Base-by-base conservation (phyloP, 805 yeast species). In the Zygosaccharomyces pseudorouxii region DNA sequence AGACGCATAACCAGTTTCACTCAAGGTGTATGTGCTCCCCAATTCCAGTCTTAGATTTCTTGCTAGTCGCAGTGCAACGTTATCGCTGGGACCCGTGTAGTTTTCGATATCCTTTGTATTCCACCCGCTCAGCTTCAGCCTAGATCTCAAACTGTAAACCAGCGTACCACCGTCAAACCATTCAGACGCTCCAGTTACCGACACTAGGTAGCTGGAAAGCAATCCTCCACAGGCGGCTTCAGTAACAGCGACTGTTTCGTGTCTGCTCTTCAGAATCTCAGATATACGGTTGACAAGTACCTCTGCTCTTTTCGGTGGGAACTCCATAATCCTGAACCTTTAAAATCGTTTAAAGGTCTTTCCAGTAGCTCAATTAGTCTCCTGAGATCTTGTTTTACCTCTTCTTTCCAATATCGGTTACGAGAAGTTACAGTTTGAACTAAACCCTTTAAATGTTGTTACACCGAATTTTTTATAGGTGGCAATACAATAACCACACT, bases 181-280 rank as follows among this genome's bases (percentile, higher is more conserved):
- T 50, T 75, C 70, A 8, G 93, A 84, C 0, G 96, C 96, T 3
- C 96, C 96, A 0, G 95, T 90, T 3, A 86, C 80, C 1, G 92
- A 78, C 5, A 89, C 89, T 18, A 88, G 64, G 58, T 86, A 87
- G 1, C 95, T 86, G 3, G 93, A 82, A 6, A 88, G 69, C 12
- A 88, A 73, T 0, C 96, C 96, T 7, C 96, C 96, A 64, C 96
- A 88, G 0, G 96, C 95, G 2, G 90, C 89, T 59, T 88, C 96
- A 5, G 90, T 81, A 1, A 86, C 84, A 0, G 95, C 86, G 19
- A 88, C 69, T 0, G 95, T 85, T 62, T 83, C 82, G 11, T 74
- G 66, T 23, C 81, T 71, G 16, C 64, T 61, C 16, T 77, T 67
- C 20, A 88, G 72, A 4, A 81, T 70, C 30, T 63, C 67, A 0